A percentile compares a stretch with the other conserved stretches of the same genome.
Evolutionary conservation across 73 alveolate genomes (phyloP).

Genomic region (Uronychia setigera): DNA sequence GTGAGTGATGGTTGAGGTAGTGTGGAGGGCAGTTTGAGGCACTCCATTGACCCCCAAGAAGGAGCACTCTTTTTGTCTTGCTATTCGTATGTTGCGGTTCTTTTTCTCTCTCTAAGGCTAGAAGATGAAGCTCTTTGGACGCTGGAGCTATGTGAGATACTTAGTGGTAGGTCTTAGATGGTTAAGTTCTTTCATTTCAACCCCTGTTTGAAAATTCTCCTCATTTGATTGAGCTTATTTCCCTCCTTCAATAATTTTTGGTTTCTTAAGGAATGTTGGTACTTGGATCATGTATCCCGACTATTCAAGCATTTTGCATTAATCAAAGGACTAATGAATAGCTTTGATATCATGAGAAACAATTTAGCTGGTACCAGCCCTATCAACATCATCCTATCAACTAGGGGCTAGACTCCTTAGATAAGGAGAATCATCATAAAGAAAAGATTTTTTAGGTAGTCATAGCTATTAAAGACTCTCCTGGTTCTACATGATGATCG

Average conservation of each 20-base stretch:
- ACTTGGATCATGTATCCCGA: background rate
- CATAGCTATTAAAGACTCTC: background rate
- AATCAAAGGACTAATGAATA: too few relatives aligned
- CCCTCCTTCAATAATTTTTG: background rate
- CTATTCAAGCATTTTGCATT: background rate
- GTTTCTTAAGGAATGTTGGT: background rate
- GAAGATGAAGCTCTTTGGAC: background rate
- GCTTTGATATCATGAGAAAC: too few relatives aligned
- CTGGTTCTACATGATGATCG: too few relatives aligned
- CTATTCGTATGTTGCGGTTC: background rate
- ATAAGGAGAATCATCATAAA: background rate
- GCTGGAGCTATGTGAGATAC: too few relatives aligned
- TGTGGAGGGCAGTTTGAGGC: background rate
- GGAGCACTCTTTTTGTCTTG: background rate
- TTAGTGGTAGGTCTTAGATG: too few relatives aligned
- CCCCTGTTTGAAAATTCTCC: background rate
- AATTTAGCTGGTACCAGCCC: too few relatives aligned
- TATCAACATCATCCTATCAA: background rate
- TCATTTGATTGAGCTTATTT: background rate
- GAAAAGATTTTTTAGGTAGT: background rate
- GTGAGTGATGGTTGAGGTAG: too few relatives aligned
- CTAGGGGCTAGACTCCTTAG: background rate
- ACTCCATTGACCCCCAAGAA: background rate
- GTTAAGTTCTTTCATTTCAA: too few relatives aligned
- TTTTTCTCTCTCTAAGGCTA: background rate